phyloP scores from a whole-genome alignment of 148 eudicot species.

The Rhododendron ferrugineum region DNA sequence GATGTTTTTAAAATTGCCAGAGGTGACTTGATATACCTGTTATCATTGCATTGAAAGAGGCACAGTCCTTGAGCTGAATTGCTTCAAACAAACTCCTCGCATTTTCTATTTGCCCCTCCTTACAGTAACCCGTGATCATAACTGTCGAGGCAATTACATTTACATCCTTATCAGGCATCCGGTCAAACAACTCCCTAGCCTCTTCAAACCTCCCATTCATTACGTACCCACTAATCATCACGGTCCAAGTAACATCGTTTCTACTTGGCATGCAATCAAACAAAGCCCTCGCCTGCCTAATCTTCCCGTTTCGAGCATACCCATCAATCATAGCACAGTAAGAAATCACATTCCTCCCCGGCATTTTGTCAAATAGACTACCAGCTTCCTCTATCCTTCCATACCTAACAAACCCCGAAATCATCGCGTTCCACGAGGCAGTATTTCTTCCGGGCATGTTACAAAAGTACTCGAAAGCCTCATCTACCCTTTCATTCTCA shows the following conservation, averaged over 20 bases:
- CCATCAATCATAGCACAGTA: slow-evolving; percentile 38
- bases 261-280: slow-evolving; percentile 28
- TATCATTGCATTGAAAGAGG: slow-evolving; percentile 31
- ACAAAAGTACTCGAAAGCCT: slow-evolving; percentile 23
- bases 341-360: slow-evolving; percentile 31
- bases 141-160: slow-evolving; percentile 29
- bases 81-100: slow-evolving; percentile 35
- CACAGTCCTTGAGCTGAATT: slow-evolving; percentile 24
- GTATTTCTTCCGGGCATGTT: slow-evolving; percentile 33
- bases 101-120: slow-evolving; percentile 35
- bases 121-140: slow-evolving; percentile 37
- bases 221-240: slow-evolving; percentile 40
- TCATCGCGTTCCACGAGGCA: slow-evolving; percentile 35
- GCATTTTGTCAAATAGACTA: slow-evolving; percentile 28
- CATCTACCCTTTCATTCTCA: slow-evolving; percentile 22
- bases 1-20: not conserved
- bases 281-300: slow-evolving; percentile 27
- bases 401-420: slow-evolving; percentile 31
- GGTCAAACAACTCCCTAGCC: slow-evolving; percentile 29
- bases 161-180: slow-evolving; percentile 26
- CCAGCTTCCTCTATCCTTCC: slow-evolving; percentile 23
- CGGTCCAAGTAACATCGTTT: slow-evolving; percentile 39
- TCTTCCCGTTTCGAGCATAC: slow-evolving; percentile 31
- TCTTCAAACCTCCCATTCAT: slow-evolving; percentile 28
- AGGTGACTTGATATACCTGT: slow-evolving; percentile 21